Evolutionary conservation across 352 stramenopile species (phyloP).

Genomic region (Plasmopara halstedii): DNA sequence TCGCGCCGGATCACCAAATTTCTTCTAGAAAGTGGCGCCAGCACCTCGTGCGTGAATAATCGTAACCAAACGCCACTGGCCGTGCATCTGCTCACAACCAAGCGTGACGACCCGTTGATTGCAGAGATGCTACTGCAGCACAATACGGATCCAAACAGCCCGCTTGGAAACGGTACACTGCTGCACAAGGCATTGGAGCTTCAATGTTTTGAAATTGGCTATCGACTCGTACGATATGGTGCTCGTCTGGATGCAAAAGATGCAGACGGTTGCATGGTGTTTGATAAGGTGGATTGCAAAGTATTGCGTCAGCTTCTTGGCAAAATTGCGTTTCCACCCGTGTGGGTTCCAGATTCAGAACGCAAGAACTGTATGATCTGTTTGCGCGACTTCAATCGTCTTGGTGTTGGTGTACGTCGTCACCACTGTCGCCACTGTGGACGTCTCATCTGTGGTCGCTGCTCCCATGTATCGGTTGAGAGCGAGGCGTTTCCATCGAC

Average conservation of each 20-base stretch:
- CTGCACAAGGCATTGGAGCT: constrained; percentile 72
- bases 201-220: constrained; percentile 64
- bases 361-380: constrained; percentile 77
- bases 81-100: constrained; percentile 72
- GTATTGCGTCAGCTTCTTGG: constrained; percentile 60
- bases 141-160: constrained; percentile 61
- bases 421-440: constrained; percentile 85
- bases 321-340: constrained; percentile 71
- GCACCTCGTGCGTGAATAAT: constrained; percentile 52
- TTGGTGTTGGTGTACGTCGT: constrained; percentile 57
- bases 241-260: constrained; percentile 73
- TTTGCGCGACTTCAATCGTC: constrained; percentile 53
- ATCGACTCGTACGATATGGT: constrained; percentile 69
- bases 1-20: constrained; percentile 80
- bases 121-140: constrained; percentile 74
- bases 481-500: constrained; percentile 57
- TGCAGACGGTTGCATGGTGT: constrained; percentile 67
- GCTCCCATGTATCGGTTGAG: constrained; percentile 66
- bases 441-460: constrained; percentile 69
- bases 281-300: constrained; percentile 75
- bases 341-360: constrained; percentile 75
- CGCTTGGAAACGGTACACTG: constrained; percentile 55
- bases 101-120: constrained; percentile 68
- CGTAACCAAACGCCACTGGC: constrained; percentile 66
- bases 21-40: constrained; percentile 61